Evolutionary conservation across 2,329 filamentous ascomycete species (phyloP).

Genomic region (Drechslerella stenobrocha): DNA sequence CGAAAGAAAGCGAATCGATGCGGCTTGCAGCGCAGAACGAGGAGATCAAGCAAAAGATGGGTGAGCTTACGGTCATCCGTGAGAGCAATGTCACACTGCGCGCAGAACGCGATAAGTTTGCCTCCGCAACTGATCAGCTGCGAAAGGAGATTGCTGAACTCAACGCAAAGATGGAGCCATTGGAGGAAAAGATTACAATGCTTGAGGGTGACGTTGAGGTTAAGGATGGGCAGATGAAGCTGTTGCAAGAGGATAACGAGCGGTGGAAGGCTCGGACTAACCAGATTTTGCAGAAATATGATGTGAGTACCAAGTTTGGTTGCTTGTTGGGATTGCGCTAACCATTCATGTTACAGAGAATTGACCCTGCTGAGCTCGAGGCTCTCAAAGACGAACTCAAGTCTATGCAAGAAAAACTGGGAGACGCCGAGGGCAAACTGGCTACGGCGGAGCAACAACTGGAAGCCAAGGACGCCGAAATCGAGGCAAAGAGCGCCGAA

Average conservation of each 20-base stretch:
- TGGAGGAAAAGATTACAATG: constrained; percentile 77
- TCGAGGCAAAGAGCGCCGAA: constrained; percentile 49
- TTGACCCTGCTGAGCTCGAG: constrained; percentile 90
- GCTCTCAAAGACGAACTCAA: constrained; percentile 78
- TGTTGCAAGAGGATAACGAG: constrained; percentile 88
- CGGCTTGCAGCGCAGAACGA: constrained; percentile 77
- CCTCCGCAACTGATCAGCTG: constrained; percentile 75
- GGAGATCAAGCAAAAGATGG: constrained; percentile 90
- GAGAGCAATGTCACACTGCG: constrained; percentile 92
- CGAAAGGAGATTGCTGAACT: constrained; percentile 74
- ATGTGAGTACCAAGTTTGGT: constrained; percentile 56
- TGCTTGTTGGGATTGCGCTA: neutral
- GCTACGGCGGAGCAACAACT: constrained; percentile 54
- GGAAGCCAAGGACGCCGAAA: constrained; percentile 40
- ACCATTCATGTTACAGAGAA: constrained; percentile 60
- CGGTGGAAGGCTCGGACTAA: constrained; percentile 95
- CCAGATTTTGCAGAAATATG: constrained; percentile 93
- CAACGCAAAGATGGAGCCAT: constrained; percentile 73
- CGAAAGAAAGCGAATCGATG: constrained; percentile 71
- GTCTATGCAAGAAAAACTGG: constrained; percentile 67
- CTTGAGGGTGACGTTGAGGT: constrained; percentile 78
- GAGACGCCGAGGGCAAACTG: constrained; percentile 55
- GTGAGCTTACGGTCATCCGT: constrained; percentile 91
- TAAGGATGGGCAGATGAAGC: constrained; percentile 82
- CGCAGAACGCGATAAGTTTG: constrained; percentile 78